Evolutionary conservation across 2,329 filamentous ascomycete genomes (phyloP).

Genomic region (Boeremia exigua): DNA sequence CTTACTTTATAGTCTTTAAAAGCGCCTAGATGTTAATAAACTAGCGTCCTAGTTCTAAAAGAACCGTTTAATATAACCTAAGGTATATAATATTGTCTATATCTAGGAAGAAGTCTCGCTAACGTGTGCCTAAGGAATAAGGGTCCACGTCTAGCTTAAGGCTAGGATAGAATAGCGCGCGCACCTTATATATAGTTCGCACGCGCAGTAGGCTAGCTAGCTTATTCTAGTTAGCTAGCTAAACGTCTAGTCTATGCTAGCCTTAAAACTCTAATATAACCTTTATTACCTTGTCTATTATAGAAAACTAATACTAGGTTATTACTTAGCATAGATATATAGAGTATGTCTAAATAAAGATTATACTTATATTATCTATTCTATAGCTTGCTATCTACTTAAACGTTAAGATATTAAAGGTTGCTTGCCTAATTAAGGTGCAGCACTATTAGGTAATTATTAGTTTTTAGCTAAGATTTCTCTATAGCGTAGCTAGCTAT

Average conservation of each 20-base stretch:
- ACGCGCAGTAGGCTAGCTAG: constrained; percentile 2
- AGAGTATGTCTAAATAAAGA: not conserved
- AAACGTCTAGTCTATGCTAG: constrained; percentile 4
- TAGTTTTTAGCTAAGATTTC: too few species aligned
- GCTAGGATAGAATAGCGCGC: constrained; percentile 4
- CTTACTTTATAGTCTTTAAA: too few species aligned
- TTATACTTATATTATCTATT: too few species aligned
- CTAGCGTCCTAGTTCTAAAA: not conserved
- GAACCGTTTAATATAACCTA: not conserved
- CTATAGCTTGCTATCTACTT: too few species aligned
- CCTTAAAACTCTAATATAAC: constrained; percentile 2
- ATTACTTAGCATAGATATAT: constrained; percentile 1
- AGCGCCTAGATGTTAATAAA: not conserved
- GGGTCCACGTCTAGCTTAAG: not conserved
- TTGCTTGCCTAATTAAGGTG: too few species aligned
- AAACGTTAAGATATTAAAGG: too few species aligned
- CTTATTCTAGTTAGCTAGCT: constrained; percentile 11
- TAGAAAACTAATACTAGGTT: constrained; percentile 13
- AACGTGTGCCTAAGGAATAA: not conserved
- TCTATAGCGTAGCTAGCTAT: too few species aligned
- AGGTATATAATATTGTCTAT: not conserved
- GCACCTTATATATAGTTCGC: constrained; percentile 1
- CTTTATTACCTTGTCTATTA: constrained; percentile 8
- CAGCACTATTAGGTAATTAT: too few species aligned
- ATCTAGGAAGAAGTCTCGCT: constrained; percentile 4